A percentile compares a stretch with the other conserved stretches of the same genome.
Evolutionary conservation across 768 basidiomycete genomes (phyloP).

Genomic region (Gloeostereum incarnatum): DNA sequence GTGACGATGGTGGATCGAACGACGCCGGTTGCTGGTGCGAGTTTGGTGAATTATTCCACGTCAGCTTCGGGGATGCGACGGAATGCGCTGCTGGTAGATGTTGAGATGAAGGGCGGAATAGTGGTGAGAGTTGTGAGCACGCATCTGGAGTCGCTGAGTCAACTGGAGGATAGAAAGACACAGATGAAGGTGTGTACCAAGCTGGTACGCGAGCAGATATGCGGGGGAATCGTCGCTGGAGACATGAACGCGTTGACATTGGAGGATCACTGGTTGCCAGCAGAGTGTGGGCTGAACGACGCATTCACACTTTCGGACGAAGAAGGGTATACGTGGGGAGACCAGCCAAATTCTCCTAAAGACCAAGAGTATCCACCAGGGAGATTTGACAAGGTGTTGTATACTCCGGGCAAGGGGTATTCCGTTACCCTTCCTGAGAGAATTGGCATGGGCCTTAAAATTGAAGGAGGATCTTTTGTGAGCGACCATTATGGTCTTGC

Average conservation of each 20-base stretch:
- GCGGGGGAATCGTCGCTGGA: constrained; percentile 57
- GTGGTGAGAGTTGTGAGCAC: constrained; percentile 62
- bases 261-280: constrained; percentile 32
- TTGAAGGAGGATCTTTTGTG: constrained; percentile 34
- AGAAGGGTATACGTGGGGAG: constrained; percentile 60
- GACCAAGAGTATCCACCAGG: constrained; percentile 32
- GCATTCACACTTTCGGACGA: constrained; percentile 46
- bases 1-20: constrained; percentile 59
- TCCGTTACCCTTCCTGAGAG: constrained; percentile 42
- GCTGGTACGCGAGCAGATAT: constrained; percentile 36
- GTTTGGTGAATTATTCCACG: constrained; percentile 42
- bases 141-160: constrained; percentile 62
- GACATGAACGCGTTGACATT: constrained; percentile 63
- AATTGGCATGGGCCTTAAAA: constrained; percentile 48
- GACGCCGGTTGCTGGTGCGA: constrained; percentile 25
- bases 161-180: constrained; percentile 22
- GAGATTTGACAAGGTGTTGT: constrained; percentile 62
- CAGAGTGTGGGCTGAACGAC: constrained; percentile 42
- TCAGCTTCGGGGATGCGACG: constrained; percentile 44
- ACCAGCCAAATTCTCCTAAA: constrained; percentile 32
- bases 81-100: constrained; percentile 48
- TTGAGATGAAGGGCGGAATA: constrained; percentile 35
- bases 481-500: constrained; percentile 65
- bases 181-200: constrained; percentile 48
- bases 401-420: constrained; percentile 36